Evolutionary conservation across 208 protist species (phyloP), one percentile per base, ranked within the genome.

Genomic region (Trypanosoma caninum): DNA sequence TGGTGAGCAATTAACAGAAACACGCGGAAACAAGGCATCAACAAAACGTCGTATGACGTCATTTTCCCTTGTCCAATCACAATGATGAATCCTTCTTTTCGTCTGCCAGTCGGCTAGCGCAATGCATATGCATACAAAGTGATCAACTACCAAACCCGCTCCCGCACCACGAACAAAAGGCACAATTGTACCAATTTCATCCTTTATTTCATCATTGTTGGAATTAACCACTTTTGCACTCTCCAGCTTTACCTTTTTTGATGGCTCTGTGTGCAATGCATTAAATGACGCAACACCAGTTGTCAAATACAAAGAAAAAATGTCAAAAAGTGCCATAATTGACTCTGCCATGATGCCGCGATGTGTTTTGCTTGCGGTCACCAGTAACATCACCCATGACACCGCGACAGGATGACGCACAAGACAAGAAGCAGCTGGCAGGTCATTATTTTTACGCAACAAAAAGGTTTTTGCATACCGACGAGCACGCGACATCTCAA

Each of bases 331-430:
- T 30, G 6, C 25, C 41, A 65, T 60, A 16, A 65, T 23, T 40
- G 38, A 48, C 35, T 42, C 31, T 22, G 7, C 2, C 11, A 20
- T 3, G 5, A 25, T 5, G 14, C 11, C 30, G 18, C 38, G 13
- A 22, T n/a, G 48, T 13, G 42, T 10, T 3, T 50, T 3, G 20
- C 23, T 10, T 11, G 54, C 23, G 33, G 20, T 27, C n/a, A 10
- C 31, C 18, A 62, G 63, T 27, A 41, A 34, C 45, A 69, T 30
- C 44, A 56, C 31, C 63, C 63, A 69, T 7, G 20, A 22, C 9
- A 69, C 54, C 8, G 63, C 55, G 5, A 41, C 34, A 11, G 63
- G 63, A 35, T 69, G 63, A 25, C 54, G 63, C 11, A 69, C 16
- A 20, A 25, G 44, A 33, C 52, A 62, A 0, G n/a, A n/a, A n/a